A percentile compares a stretch with the other conserved stretches of the same genome.
phyloP scores from a whole-genome alignment of 495 filamentous ascomycete species.

The Poronia punctata region DNA sequence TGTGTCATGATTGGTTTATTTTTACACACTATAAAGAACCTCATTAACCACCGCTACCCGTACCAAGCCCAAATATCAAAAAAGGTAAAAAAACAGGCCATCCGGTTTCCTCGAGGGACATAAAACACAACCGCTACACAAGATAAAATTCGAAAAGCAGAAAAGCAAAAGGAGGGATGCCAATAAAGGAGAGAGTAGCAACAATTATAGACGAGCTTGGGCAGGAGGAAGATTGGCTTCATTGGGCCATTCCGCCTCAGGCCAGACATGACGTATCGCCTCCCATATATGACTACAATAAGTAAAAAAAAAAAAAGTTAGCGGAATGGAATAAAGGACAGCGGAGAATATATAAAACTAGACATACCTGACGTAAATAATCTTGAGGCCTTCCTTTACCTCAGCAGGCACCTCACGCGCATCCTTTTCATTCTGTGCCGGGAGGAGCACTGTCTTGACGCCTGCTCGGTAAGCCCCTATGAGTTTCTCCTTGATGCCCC shows the following conservation, averaged over 20 bases:
- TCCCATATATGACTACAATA: constrained; percentile 74
- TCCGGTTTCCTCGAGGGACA: no score
- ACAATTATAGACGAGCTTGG: constrained; percentile 20
- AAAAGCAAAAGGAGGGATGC: constrained; percentile 21
- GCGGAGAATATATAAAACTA: no score
- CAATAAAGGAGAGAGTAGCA: constrained; percentile 5
- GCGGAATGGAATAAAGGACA: not conserved
- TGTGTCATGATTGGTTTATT: no score
- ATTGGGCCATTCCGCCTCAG: constrained; percentile 70
- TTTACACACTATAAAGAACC: no score
- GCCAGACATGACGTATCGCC: constrained; percentile 76
- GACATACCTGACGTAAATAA: constrained; percentile 81
- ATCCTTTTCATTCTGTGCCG: constrained; percentile 85
- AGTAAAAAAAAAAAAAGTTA: constrained; percentile 6
- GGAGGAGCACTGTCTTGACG: constrained; percentile 89
- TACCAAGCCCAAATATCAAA: no score
- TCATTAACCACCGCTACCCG: no score
- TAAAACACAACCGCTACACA: no score
- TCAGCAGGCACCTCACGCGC: constrained; percentile 87
- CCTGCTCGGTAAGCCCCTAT: constrained; percentile 91
- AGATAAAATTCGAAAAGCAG: no score
- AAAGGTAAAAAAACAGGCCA: no score
- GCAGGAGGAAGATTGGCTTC: constrained; percentile 45
- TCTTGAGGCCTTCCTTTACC: constrained; percentile 79
- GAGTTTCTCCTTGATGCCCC: constrained; percentile 97